Conservation (phyloP, 345 rosid genomes). For the Physaria fendleri region DNA sequence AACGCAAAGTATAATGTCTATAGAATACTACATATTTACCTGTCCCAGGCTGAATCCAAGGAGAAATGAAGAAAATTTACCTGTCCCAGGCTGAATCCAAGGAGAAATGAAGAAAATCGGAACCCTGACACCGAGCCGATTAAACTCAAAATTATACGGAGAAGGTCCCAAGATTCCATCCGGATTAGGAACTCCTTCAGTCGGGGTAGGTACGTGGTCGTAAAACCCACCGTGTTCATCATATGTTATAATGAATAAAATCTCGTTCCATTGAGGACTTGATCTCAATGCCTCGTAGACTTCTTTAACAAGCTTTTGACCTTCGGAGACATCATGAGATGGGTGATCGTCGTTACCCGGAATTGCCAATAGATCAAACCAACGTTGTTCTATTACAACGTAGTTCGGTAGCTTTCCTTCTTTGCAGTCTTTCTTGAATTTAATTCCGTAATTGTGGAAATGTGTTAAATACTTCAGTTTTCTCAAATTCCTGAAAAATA, state of each 20-base stretch:
- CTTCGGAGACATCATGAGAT: slow-evolving; percentile 47
- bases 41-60: slow-evolving; percentile 47
- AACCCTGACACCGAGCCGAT: slow-evolving; percentile 57
- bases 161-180: slow-evolving; percentile 40
- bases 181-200: slow-evolving; percentile 43
- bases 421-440: slow-evolving; percentile 38
- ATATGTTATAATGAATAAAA: slow-evolving; percentile 37
- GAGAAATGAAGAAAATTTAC: no score
- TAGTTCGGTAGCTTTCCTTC: slow-evolving; percentile 50
- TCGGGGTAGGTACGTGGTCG: slow-evolving; percentile 50
- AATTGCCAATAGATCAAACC: slow-evolving; percentile 30
- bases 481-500: slow-evolving; percentile 37
- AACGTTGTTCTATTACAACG: slow-evolving; percentile 45
- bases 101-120: slow-evolving; percentile 46
- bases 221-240: slow-evolving; percentile 62
- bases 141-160: slow-evolving; percentile 47
- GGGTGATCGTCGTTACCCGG: slow-evolving; percentile 54
- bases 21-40: slow-evolving; percentile 16
- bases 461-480: slow-evolving; percentile 33
- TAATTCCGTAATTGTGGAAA: slow-evolving; percentile 38
- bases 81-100: no score
- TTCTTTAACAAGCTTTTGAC: slow-evolving; percentile 47
- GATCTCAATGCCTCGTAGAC: slow-evolving; percentile 48
- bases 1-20: background rate
- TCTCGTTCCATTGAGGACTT: slow-evolving; percentile 55